Base-by-base conservation (phyloP, 2,329 filamentous ascomycete genomes). In the Aspergillus ustus region DNA sequence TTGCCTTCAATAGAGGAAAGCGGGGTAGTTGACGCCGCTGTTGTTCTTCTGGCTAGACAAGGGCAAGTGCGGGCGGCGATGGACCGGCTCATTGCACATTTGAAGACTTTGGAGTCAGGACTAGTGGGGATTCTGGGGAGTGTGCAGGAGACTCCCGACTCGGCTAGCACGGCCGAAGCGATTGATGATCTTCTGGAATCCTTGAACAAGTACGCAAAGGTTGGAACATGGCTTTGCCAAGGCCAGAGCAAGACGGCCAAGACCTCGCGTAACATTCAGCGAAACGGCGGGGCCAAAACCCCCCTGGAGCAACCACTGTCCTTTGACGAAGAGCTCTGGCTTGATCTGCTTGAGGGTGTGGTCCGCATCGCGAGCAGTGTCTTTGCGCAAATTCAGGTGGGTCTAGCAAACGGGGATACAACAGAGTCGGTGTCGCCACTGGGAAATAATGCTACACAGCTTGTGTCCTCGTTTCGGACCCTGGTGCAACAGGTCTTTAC, bases 161-260 rank as follows among this genome's bases (percentile, higher is more conserved):
- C 83, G 1, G 77, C 80, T 1, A 84, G 83, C 52, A 83, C 89
- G 2, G 85, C 88, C 62, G 86, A 89, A 64, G 86, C 90, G 0
- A 87, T 90, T 0, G 86, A 90, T 59, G 90, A 93, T 60, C 82
- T 97, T 1, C 82, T 97, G 4, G 85, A 87, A 60, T 88, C 90
- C 0, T 80, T 99, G 19, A 89, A 96, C 63, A 97, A 96, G 74
- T 98, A 97, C 77, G 88, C 90, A 1, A 89, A 93, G 66, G 92
- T 99, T 1, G 95, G 96, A 15, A 94, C 96, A 54, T 99, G 95
- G 95, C 82, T 99, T 13, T 98, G 95, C 69, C 92, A 96, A 76
- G 88, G 90, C 1, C 92, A 97, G 73, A 92, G 87, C 52, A 91
- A 90, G 70, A 85, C 84, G 6, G 83, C 80, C 61, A 73, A 74